A percentile compares a stretch with the other conserved stretches of the same genome.
These are phyloP conservation scores for Komagataella mondaviorum DNA, from an alignment of 805 yeast species.

Conservation along the genomic window DNA sequence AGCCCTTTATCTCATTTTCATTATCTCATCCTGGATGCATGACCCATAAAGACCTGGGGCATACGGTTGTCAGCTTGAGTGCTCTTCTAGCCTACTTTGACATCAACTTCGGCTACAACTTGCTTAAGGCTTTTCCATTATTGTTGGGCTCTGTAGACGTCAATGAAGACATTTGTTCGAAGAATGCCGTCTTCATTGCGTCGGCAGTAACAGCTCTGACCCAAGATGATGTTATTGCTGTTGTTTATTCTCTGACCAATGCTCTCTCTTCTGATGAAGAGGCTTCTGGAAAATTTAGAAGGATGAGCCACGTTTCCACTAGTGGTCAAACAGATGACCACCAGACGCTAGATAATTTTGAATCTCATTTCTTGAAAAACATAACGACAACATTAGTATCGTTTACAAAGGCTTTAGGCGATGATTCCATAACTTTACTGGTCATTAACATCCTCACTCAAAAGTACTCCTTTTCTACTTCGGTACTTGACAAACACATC, in stretches of 20 bases:
- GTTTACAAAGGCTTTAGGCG: conserved; percentile 53
- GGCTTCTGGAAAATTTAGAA: conserved; percentile 8
- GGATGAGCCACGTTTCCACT: background rate
- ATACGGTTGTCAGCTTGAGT: conserved; percentile 20
- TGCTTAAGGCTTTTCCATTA: conserved; percentile 25
- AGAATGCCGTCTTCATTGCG: conserved; percentile 46
- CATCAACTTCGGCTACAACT: conserved; percentile 26
- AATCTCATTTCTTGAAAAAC: conserved; percentile 36
- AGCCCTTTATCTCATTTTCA: background rate
- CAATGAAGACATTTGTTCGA: conserved; percentile 28
- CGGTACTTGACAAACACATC: conserved; percentile 40
- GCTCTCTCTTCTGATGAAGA: conserved; percentile 43
- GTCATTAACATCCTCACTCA: conserved; percentile 76
- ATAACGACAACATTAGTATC: conserved; percentile 56
- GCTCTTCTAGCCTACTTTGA: conserved; percentile 18
- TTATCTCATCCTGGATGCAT: background rate
- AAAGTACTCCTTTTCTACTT: conserved; percentile 37
- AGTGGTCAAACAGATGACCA: background rate
- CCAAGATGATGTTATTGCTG: conserved; percentile 73
- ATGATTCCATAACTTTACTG: conserved; percentile 60
- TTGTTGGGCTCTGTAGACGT: conserved; percentile 44
- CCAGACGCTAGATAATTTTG: background rate
- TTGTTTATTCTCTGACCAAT: conserved; percentile 75
- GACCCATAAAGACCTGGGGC: conserved; percentile 4
- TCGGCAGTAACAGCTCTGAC: conserved; percentile 53